Base-by-base conservation (phyloP, 129 eudicot species). In the Chrysanthemum lavandulifolium region DNA sequence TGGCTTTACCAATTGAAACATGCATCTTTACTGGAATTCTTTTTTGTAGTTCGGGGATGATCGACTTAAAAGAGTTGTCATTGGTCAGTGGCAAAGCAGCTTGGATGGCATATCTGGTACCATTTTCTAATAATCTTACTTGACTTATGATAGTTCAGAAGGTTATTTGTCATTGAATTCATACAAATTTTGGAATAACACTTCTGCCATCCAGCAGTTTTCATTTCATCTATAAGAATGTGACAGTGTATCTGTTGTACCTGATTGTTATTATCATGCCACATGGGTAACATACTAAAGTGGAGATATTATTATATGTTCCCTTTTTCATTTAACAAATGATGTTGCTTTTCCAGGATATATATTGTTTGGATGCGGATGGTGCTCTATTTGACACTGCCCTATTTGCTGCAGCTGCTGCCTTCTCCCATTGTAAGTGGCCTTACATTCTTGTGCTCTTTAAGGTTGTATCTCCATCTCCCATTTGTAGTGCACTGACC, bases 71-170 rank as follows among this genome's bases (percentile, higher is more conserved):
- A 77, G 92, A 92, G 18, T 68, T 92, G 66, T 92, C 88, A 49
- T 82, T 92, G 85, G 96, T 92, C 77, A 84, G 92, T 81, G 98
- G 98, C 59, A 89, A 92, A 82, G 98, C 96, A 71, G 96, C 98
- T 69, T 92, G 98, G 98, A 89, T 92, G 98, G 95, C 87, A 68
- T 92, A 92, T 86, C 84, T 92, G 98, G 98, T 92, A 87, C 74
- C 64, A 8, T 54, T 65, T 62, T 68, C 65, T 55, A 71, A 59
- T 33, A 65, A 29, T 63, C 31, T 5, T 6, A 48, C 57, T 52
- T 64, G 25, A 36, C 23, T 43, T 43, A 40, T 68, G 56, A 4
- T 18, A 66, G 57, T 69, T 57, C 61, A 23, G 33, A 70, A 54
- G 18, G 2, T 6, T 6, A 40, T 40, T 40, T 40, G 10, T 8